Evolutionary conservation across 2,329 filamentous ascomycete species (phyloP).

Genomic region (Talaromyces sp.): DNA sequence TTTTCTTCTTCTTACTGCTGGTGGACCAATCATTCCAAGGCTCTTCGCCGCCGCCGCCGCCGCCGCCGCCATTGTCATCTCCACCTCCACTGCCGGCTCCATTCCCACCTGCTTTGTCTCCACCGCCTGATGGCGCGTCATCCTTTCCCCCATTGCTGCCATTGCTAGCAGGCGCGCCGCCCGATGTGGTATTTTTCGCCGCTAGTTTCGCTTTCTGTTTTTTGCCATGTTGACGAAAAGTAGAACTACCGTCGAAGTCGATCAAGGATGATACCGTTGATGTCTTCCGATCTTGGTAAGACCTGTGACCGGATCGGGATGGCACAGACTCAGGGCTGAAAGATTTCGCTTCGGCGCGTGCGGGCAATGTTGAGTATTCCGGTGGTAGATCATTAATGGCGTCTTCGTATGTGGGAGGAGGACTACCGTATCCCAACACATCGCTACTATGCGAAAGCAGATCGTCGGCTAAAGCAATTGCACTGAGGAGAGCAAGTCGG

Average conservation of each 20-base stretch:
- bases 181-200: slow-evolving; percentile 13
- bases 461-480: slow-evolving; percentile 7
- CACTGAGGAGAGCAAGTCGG: slow-evolving; percentile 4
- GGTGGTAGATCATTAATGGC: slow-evolving; percentile 28
- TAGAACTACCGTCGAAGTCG: slow-evolving; percentile 11
- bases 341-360: slow-evolving; percentile 20
- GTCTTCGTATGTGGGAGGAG: slow-evolving; percentile 29
- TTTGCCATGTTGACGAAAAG: slow-evolving; percentile 27
- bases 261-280: slow-evolving; percentile 10
- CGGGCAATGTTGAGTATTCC: slow-evolving; percentile 23
- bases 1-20: slow-evolving; percentile 27
- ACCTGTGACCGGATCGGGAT: slow-evolving; percentile 5
- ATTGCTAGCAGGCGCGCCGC: slow-evolving; percentile 12
- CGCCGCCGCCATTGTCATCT: slow-evolving; percentile 23
- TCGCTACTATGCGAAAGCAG: slow-evolving; percentile 5
- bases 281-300: slow-evolving; percentile 6
- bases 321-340: slow-evolving; percentile 7
- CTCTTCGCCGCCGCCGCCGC: slow-evolving; percentile 27
- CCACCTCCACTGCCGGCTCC: slow-evolving; percentile 24
- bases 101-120: slow-evolving; percentile 21
- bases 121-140: slow-evolving; percentile 29
- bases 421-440: slow-evolving; percentile 16
- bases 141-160: slow-evolving; percentile 23
- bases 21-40: slow-evolving; percentile 32
- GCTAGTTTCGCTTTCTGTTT: slow-evolving; percentile 23